Base-by-base conservation (phyloP, 2,329 filamentous ascomycete species). In the Alternaria novae-zelandiae region DNA sequence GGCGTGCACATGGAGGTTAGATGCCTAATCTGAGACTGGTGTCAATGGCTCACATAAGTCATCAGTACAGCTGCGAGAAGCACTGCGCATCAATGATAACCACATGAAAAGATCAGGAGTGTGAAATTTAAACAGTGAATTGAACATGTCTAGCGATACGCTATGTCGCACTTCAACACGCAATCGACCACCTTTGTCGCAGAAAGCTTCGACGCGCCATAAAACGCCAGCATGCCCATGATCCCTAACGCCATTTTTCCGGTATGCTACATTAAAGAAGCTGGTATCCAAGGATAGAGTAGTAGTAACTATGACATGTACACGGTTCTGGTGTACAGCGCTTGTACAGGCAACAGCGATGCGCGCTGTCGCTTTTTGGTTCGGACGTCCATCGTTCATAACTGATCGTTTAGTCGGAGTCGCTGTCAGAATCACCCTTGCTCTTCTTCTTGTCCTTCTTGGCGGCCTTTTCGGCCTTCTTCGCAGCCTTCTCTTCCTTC, bases 401-500 rank as follows among this genome's bases (percentile, higher is more conserved):
- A 49, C 49, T 65, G 59, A 56, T 57, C 59, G 32, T 61, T 75
- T 63, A 79, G 28, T 79, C 77, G 43, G 75, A 78, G 63, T 78
- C 76, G 65, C 69, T 72, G 63, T 74, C 75, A 54, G 57, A 70
- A 21, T 58, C 61, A 54, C 56, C 73, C 67, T 75, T 77, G 68
- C 70, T 70, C 69, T 78, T 76, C 62, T 70, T 70, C 68, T 74
- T 74, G 49, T 75, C 71, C 65, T 79, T 76, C 70, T 75, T 76
- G 15, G 68, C 66, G 6, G 53, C 47, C 51, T 74, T 71, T 25
- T 72, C 69, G 47, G 69, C 71, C 73, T 76, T 78, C 68, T 79
- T 78, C 26, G 70, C 67, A 15, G 70, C 74, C 68, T 78, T 78
- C 84, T 92, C 92, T 74, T 90, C 88, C 85, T 92, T 96, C 86